Base-by-base conservation (phyloP, 139 green algal species). In the Chlamydomonas schloesseri region DNA sequence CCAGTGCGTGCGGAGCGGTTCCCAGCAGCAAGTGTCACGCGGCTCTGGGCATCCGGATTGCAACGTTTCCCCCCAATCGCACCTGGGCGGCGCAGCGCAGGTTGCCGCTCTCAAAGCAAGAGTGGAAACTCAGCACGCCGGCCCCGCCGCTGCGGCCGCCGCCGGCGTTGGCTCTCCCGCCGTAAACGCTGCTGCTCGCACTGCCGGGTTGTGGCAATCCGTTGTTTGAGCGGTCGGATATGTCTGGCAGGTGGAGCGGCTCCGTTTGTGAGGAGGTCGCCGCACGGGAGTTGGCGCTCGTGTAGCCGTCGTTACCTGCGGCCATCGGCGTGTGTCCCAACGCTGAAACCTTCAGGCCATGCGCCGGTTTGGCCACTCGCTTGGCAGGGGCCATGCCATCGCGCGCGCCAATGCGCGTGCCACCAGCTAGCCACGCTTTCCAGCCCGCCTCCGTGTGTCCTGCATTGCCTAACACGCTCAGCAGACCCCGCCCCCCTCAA, bases 101-200 rank as follows among this genome's bases (percentile, higher is more conserved):
- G 89, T 92, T 92, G 21, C 89, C 89, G 34, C 75, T 65, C 20
- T 92, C 89, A 73, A 92, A 92, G 64, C 37, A 53, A 0, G 85
- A 90, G 29, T 87, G 64, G 50, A 91, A 91, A 20, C 37, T 14
- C 11, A 90, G 87, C 33, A 58, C 64, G 58, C 60, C 76, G 18
- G 29, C 33, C 10, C 60, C 33, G 13, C 33, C 76, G 34, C 34
- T 34, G 23, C 34, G 58, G 34, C 60, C 20, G 33, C 26, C 69
- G 23, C 26, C n/a, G 34, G 33, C 37, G n/a, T 42, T 26, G 24
- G 62, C 29, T 1, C 23, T n/a, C 24, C 24, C 60, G 60, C 24
- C 60, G 60, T 24, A 2, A 14, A 69, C 53, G 50, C 83, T 34
- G 50, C 71, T 26, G 65, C 67, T 46, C 31, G 34, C 53, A 34